Evolutionary conservation across 2,329 filamentous ascomycete genomes (phyloP).

Genomic region (Ilyonectria mors-panacis): DNA sequence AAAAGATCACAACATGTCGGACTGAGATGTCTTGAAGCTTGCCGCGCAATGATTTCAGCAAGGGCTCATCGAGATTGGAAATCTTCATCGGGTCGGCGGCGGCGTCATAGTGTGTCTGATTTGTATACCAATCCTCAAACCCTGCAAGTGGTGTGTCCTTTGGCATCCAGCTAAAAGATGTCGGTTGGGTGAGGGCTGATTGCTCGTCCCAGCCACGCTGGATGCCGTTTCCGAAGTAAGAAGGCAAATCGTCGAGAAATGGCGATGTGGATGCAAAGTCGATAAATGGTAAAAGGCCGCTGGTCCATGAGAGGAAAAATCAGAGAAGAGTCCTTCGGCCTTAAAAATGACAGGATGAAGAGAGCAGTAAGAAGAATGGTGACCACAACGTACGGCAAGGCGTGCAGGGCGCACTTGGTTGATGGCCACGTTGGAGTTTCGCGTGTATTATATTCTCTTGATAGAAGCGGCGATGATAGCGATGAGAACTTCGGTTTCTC

Average conservation of each 20-base stretch:
- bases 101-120: constrained; percentile 53
- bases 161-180: constrained; percentile 45
- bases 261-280: constrained; percentile 53
- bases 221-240: constrained; percentile 46
- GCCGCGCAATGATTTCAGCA: constrained; percentile 48
- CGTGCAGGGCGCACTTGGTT: constrained; percentile 23
- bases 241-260: constrained; percentile 44
- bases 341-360: constrained; percentile 41
- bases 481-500: constrained; percentile 25
- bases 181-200: constrained; percentile 46
- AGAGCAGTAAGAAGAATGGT: constrained; percentile 46
- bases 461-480: background rate
- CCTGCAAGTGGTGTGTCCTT: constrained; percentile 35
- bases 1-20: constrained; percentile 60
- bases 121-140: constrained; percentile 47
- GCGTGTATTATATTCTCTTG: background rate
- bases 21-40: constrained; percentile 53
- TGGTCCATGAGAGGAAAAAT: constrained; percentile 56
- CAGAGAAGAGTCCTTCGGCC: constrained; percentile 52
- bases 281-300: constrained; percentile 52
- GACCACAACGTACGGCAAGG: constrained; percentile 42
- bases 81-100: constrained; percentile 57
- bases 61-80: constrained; percentile 55
- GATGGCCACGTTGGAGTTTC: background rate
- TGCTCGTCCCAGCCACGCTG: constrained; percentile 46